Percentiles rank a stretch among this genome's conserved stretches.
Conservation (phyloP, 2,329 filamentous ascomycete species). For the Aspergillus intermedius region DNA sequence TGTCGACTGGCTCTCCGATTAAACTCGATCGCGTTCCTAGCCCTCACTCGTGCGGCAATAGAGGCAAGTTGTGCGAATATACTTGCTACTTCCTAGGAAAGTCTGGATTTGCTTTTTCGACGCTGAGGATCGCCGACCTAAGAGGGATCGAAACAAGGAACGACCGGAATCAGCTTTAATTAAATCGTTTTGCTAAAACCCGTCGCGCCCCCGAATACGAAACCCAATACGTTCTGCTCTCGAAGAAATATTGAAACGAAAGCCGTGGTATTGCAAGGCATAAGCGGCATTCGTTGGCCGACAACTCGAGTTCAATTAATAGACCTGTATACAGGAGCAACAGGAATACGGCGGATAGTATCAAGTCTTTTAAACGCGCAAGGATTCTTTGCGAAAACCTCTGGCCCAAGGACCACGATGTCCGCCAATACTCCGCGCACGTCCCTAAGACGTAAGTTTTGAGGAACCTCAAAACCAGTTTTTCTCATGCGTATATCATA, state of each 20-base stretch:
- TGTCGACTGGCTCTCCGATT: slow-evolving; percentile 11
- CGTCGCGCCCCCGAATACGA: background rate
- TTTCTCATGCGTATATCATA: background rate
- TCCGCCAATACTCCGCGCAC: slow-evolving; percentile 19
- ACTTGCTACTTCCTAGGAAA: background rate
- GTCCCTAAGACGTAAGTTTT: slow-evolving; percentile 21
- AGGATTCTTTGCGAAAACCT: background rate
- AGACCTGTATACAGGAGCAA: background rate
- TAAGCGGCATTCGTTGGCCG: background rate
- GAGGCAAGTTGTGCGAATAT: slow-evolving; percentile 5
- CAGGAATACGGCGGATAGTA: background rate
- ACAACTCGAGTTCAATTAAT: background rate
- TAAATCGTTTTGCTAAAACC: background rate
- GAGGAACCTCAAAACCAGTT: background rate
- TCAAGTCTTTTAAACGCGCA: background rate
- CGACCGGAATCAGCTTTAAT: background rate
- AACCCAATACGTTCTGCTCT: background rate
- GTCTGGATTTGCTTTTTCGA: background rate
- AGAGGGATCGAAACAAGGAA: background rate
- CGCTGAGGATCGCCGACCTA: background rate
- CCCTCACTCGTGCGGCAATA: background rate
- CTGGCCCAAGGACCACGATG: slow-evolving; percentile 10
- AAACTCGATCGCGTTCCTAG: slow-evolving; percentile 9
- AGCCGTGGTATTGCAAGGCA: background rate
- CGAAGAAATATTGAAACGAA: background rate